Base-by-base conservation (phyloP, 805 yeast genomes). In the Wickerhamiella cacticola region DNA sequence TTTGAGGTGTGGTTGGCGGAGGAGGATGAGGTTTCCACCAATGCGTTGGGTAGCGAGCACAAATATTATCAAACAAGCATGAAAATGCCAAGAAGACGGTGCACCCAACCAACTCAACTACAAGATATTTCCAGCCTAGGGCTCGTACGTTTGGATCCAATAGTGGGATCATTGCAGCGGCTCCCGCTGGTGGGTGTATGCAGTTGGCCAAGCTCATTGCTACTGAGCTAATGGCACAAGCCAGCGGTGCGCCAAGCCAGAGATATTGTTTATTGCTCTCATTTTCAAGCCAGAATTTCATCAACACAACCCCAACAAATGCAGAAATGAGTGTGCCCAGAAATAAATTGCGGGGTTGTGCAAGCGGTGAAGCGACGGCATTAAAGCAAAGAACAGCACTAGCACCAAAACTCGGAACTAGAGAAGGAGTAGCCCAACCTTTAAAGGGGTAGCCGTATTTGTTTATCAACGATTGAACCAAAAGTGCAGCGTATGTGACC, bases 161-260 rank as follows among this genome's bases (percentile, higher is more conserved):
- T 1, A 70, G 62, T 0, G 84, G 82, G 7, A 79, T 60, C 31
- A 79, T 56, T 0, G 85, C 83, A 8, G 80, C 71, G 1, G 85
- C 84, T 2, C 86, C 86, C 1, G 80, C 78, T 0, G 86, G 86
- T 0, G 86, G 86, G 58, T 80, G 85, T 1, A 77, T 73, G 50
- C 78, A 72, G 52, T 76, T 76, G 4, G 70, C 59, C 0, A 76
- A 52, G 12, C 72, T 62, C 81, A 78, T 78, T 2, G 64, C 59
- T 9, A 74, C 76, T 7, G 79, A 72, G 1, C 80, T 55, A 4
- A 75, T 50, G 0, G 71, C 79, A 6, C 78, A 80, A 33, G 78
- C 65, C 25, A 79, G 56, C 0, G 80, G 79, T 2, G 79, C 84
- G 15, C 72, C 68, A 7, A 75, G 66, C 73, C 80, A 79, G 51